Evolutionary conservation across 257 asterid species (phyloP).

Genomic region (Solanum bulbocastanum): DNA sequence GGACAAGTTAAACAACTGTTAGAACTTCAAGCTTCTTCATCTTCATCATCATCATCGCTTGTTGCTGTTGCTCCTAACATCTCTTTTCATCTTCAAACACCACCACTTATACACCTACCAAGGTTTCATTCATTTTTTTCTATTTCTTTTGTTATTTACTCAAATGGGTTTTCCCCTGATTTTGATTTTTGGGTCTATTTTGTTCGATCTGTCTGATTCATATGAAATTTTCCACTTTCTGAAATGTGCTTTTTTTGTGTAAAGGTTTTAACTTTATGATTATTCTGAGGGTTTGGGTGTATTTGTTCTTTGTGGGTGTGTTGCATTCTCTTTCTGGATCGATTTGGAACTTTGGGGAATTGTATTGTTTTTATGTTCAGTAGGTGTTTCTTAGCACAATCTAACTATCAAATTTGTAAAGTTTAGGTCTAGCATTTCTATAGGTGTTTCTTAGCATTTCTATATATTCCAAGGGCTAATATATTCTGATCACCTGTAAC

Average conservation of each 20-base stretch:
- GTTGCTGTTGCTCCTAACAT: conserved; percentile 31
- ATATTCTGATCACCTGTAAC: not conserved
- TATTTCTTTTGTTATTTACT: not conserved
- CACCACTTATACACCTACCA: conserved; percentile 20
- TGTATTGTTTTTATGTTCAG: not conserved
- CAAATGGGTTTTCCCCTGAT: not conserved
- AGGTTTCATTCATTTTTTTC: conserved; percentile 27
- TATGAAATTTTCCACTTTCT: not conserved
- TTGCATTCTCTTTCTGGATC: not conserved
- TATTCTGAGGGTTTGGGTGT: not conserved
- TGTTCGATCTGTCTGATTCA: not conserved
- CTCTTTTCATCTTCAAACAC: conserved; percentile 42
- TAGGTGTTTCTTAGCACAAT: not conserved
- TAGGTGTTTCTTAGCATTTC: not conserved
- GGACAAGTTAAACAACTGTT: conserved; percentile 68
- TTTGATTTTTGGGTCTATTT: not conserved
- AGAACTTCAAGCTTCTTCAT: conserved; percentile 45
- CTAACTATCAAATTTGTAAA: not conserved
- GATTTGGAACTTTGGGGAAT: not conserved
- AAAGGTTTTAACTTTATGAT: not conserved
- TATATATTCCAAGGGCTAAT: not conserved
- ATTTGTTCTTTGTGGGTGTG: not conserved
- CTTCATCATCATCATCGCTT: conserved; percentile 15
- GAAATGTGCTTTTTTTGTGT: not conserved
- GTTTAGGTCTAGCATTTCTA: not conserved